Base-by-base conservation (phyloP, 371 early-diverging fungal species). In the Polyrhizophydium stewartii region DNA sequence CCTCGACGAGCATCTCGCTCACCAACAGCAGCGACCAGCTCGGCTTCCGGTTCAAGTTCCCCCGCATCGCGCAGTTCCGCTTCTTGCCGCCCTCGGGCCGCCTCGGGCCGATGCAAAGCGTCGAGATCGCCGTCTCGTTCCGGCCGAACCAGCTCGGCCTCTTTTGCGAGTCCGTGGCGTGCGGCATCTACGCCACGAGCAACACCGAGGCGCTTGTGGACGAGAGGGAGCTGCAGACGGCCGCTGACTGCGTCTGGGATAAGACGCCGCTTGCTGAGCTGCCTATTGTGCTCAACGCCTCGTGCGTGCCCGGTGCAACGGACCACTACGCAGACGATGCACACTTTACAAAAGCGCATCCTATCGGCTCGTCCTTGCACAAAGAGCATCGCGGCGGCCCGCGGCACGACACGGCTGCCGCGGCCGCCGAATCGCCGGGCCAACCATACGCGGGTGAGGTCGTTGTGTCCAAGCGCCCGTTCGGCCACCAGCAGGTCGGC, bases 131-230 rank as follows among this genome's bases (percentile, higher is more conserved):
- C 21, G 59, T 73, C 0, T 10, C 43, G 2, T 78, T 73, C 62
- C 49, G 63, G 30, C 78, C 78, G 17, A 66, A 74, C 40, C 78
- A 78, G 62, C 55, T 72, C 25, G 78, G 78, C 12, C 37, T 56
- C 9, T 72, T 77, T 51, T 43, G 63, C 10, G 65, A 55, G 3
- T 60, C n/a, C 7, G 37, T 69, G 47, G 25, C 57, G 17, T 71
- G 74, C 53, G n/a, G 57, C 19, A 62, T 77, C n/a, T 41, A 24
- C 21, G 31, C 71, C 1, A 50, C 28, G 1, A n/a, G 22, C 28
- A 10, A 5, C 6, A 19, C 10, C 5, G 10, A 5, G 19, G 45
- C 5, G 5, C 19, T 45, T 45, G 10, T 24, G 10, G 45, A 24
- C 10, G 24, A 3, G 5, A 19, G 10, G 10, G 19, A 19, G 5